These are phyloP conservation scores for Leucoagaricus sp. DNA, from an alignment of 1,284 basidiomycete genomes.

Conservation along the genomic window DNA sequence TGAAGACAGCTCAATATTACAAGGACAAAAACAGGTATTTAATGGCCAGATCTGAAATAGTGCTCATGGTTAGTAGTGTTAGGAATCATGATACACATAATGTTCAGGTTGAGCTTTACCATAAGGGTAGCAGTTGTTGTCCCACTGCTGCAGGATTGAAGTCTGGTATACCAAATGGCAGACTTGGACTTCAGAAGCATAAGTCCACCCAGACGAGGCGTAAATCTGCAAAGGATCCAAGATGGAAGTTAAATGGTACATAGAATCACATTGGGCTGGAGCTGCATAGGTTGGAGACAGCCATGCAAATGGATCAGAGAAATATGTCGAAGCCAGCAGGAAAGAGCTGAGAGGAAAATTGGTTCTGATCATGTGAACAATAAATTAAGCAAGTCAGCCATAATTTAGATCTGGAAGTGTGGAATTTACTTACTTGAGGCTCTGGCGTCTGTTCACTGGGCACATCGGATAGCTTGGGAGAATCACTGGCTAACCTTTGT, in stretches of 20 bases:
- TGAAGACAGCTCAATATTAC: neutral
- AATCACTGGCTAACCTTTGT: neutral
- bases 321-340: neutral
- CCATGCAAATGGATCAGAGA: neutral
- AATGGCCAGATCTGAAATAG: neutral
- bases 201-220: neutral
- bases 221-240: neutral
- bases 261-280: neutral
- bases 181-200: neutral
- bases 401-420: too few relatives aligned
- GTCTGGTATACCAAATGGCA: neutral
- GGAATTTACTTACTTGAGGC: slow-evolving; percentile 1
- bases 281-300: neutral
- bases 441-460: neutral
- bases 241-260: neutral
- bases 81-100: slow-evolving; percentile 6
- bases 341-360: neutral
- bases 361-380: neutral
- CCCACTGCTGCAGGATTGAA: slow-evolving; percentile 9
- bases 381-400: neutral
- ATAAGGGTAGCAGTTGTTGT: slow-evolving; percentile 2
- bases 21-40: neutral
- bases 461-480: slow-evolving; percentile 4
- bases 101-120: slow-evolving; percentile 6
- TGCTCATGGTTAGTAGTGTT: slow-evolving; percentile 6